Evolutionary conservation across 2,329 filamentous ascomycete genomes (phyloP), one percentile per base, ranked within the genome.

Genomic region (Colletotrichum agaves): DNA sequence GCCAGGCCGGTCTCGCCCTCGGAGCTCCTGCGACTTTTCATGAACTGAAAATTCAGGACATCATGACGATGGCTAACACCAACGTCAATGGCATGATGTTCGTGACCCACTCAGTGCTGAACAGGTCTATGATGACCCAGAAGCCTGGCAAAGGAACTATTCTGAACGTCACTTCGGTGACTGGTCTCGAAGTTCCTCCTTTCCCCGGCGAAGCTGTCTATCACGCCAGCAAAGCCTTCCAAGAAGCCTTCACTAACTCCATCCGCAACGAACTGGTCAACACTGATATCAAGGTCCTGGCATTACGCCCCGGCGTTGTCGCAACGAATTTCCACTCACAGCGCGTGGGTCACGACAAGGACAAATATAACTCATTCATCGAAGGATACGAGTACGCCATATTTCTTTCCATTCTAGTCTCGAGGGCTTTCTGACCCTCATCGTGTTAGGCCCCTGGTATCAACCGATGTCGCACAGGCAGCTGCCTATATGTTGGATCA

Each of bases 141-240:
- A 78, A 78, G 33, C 63, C 69, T 12, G 82, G 82, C 2, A 46
- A 56, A 10, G 67, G 64, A 19, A 84, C 81, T 2, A 84, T 85
- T 27, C 69, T 86, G 0, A 85, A 85, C 67, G 73, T 85, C 12
- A 83, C 84, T 0, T 83, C 80, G 0, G 78, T 78, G 0, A 85
- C 83, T 0, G 83, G 76, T 0, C 74, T 85, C 0, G 83, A 85
- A 65, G 78, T 79, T 0, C 83, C 83, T 0, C 83, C 83, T 0
- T 85, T 85, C 57, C 75, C 80, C 0, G 83, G 83, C 12, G 83
- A 85, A 69, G 79, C 82, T 0, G 81, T 86, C 8, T 83, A 85
- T 61, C 82, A 85, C 65, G 77, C 82, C 4, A 80, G 75, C 68
- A 85, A 84, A 69, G 81, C 82, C 0, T 77, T 75, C 3, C 81